Percentiles rank a stretch among this genome's conserved stretches.
Conservation (phyloP, 345 rosid genomes). For the Boechera divaricarpa region DNA sequence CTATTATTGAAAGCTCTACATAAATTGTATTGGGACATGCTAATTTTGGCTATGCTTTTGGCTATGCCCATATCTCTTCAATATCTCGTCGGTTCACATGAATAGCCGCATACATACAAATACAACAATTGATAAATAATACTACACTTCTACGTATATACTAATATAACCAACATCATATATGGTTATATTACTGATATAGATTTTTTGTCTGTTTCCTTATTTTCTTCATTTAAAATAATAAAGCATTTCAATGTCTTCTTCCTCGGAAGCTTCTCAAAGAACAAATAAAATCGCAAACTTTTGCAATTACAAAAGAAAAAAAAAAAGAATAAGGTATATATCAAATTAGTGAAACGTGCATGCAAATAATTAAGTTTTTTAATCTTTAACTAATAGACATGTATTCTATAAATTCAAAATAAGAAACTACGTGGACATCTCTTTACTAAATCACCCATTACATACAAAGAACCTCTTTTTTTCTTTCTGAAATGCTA, state of each 20-base stretch:
- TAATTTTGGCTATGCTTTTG: conserved; percentile 16
- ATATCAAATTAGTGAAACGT: conserved; percentile 19
- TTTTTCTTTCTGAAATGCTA: neutral
- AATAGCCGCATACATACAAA: conserved; percentile 44
- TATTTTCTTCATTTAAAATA: neutral
- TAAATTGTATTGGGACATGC: conserved; percentile 45
- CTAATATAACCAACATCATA: conserved; percentile 19
- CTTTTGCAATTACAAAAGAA: neutral
- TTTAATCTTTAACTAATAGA: neutral
- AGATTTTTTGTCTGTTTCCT: conserved; percentile 26
- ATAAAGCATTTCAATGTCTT: conserved; percentile 10
- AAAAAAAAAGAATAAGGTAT: neutral
- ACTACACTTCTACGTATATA: conserved; percentile 17
- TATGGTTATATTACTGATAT: conserved; percentile 14
- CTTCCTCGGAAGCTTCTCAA: conserved; percentile 37
- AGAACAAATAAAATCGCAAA: neutral
- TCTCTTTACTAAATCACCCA: neutral
- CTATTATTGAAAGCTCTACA: conserved; percentile 28
- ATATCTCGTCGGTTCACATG: conserved; percentile 36
- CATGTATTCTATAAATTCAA: neutral
- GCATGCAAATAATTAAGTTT: conserved; percentile 11
- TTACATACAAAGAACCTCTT: neutral
- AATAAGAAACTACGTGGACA: neutral
- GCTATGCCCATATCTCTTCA: conserved; percentile 38
- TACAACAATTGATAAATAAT: neutral